Evolutionary conservation across 306 rosid species (phyloP), one percentile per base, ranked within the genome.

Genomic region (Arachis hypogaea): DNA sequence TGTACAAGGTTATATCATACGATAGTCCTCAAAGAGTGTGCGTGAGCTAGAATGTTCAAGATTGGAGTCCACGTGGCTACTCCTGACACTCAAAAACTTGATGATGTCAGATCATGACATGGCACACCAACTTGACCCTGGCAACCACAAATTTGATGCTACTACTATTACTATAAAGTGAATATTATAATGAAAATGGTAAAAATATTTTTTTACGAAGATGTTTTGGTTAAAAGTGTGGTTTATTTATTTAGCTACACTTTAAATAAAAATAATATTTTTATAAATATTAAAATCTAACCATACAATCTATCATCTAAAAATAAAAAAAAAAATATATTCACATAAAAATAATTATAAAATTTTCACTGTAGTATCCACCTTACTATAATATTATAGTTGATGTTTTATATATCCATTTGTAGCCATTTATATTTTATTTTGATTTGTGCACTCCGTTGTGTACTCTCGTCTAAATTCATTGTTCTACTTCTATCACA

Each of bases 111-210:
- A 9, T 11, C 28, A 11, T 29, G 59, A 49, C 59, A 30, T 36
- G 29, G 43, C 71, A 47, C 40, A 14, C 59, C n/a, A 33, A 46
- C 62, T 9, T 36, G 36, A 2, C 50, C 7, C 0, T 68, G 11
- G 14, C 42, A 57, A 16, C 74, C 68, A 66, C 46, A 50, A 76
- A 58, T 76, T 67, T 5, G 54, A 58, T 46, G 61, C 52, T 51
- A 51, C 6, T 11, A 4, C 1, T 36, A 33, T 1, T 51, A 12
- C 36, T 41, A 11, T 60, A 22, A 22, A 14, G 14, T 14, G 14
- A 14, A 14, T 14, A 14, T 14, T 14, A 14, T 14, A 14, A 14
- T 14, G 14, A 14, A 14, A 14, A 14, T 14, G 14, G 14, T 14
- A 14, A 14, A 14, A 14, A 14, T 14, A 14, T 14, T 14, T 14